phyloP scores from a whole-genome alignment of 805 yeast species.

The Nakazawaea populi region DNA sequence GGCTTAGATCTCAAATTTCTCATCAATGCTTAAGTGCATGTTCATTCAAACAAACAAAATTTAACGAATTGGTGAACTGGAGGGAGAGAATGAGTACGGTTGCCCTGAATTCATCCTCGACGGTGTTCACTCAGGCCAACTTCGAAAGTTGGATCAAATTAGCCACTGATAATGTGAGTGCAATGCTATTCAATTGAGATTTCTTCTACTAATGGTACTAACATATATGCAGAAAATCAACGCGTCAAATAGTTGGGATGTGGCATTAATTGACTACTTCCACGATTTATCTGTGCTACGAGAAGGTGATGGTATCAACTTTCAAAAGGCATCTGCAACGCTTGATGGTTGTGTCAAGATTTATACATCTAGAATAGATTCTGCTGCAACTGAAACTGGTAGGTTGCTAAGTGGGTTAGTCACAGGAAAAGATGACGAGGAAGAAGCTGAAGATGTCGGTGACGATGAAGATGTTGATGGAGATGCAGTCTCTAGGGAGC shows the following conservation, averaged over 20 bases:
- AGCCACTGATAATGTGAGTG: conserved; percentile 59
- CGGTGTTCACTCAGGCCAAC: conserved; percentile 30
- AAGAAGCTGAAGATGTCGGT: conserved; percentile 12
- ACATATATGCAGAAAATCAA: conserved; percentile 53
- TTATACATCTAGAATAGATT: conserved; percentile 85
- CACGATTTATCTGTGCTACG: conserved; percentile 71
- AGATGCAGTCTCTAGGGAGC: background rate
- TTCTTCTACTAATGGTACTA: background rate
- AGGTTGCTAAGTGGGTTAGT: conserved; percentile 51
- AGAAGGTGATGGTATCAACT: conserved; percentile 77
- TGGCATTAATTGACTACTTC: conserved; percentile 87
- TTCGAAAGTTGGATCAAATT: conserved; percentile 79
- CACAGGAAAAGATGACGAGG: conserved; percentile 13
- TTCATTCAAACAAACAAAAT: too few species aligned
- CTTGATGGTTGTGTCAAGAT: conserved; percentile 93
- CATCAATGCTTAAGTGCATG: too few species aligned
- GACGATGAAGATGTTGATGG: conserved; percentile 16
- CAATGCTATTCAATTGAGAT: background rate
- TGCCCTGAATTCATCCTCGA: background rate
- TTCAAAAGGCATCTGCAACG: conserved; percentile 87
- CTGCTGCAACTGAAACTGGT: conserved; percentile 89
- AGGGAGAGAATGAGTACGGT: background rate
- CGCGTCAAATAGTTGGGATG: conserved; percentile 81
- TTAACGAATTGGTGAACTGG: too few species aligned
- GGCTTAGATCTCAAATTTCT: too few species aligned